phyloP scores from a whole-genome alignment of 495 filamentous ascomycete genomes.

The Bombardia bombarda region DNA sequence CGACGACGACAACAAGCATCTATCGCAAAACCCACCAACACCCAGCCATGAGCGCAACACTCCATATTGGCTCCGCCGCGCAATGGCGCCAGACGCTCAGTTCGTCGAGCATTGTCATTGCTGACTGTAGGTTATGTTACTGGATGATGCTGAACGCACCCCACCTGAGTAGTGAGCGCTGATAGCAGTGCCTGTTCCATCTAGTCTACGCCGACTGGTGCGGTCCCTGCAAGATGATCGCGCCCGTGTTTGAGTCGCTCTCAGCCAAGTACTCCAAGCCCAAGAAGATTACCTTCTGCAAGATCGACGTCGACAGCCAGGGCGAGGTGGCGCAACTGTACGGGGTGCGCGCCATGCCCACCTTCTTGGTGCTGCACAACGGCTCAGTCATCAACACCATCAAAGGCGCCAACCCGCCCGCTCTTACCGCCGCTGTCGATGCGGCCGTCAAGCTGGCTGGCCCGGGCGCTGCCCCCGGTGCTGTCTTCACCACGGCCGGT shows the following conservation, averaged over 20 bases:
- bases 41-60: conserved; percentile 19
- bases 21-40: no score
- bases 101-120: conserved; percentile 35
- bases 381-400: conserved; percentile 64
- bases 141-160: no score
- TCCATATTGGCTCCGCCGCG: conserved; percentile 30
- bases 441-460: conserved; percentile 57
- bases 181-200: conserved; percentile 3
- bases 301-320: conserved; percentile 54
- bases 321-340: conserved; percentile 47
- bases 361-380: conserved; percentile 81
- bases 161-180: not conserved
- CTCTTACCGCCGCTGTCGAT: conserved; percentile 67
- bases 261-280: conserved; percentile 46
- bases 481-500: conserved; percentile 33
- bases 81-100: conserved; percentile 36
- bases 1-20: not conserved
- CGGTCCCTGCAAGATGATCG: conserved; percentile 62
- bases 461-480: conserved; percentile 33
- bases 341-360: conserved; percentile 62
- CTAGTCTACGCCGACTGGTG: conserved; percentile 63
- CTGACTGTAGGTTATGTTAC: conserved; percentile 43
- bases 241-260: conserved; percentile 55
- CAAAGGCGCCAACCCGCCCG: conserved; percentile 66
- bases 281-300: conserved; percentile 49